Conservation (phyloP, 139 green algal genomes). For the Chlamydomonas incerta region DNA sequence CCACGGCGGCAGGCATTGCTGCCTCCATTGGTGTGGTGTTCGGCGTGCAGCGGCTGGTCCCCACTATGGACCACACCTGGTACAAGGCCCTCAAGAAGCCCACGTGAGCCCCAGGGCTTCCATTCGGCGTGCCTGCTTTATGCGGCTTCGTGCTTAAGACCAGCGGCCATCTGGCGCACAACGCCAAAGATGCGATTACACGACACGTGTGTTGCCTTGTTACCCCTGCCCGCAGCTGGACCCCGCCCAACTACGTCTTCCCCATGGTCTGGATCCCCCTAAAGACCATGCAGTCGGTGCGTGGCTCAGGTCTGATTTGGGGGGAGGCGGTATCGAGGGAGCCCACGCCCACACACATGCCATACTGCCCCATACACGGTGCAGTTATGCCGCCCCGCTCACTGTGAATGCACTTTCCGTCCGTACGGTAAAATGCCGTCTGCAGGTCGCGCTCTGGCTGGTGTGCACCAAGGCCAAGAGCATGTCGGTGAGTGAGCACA, state of each 20-base stretch:
- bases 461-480: constrained; percentile 54
- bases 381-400: no score
- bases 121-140: no score
- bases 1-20: neutral
- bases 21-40: neutral
- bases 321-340: no score
- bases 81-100: constrained; percentile 61
- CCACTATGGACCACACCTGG: constrained; percentile 20
- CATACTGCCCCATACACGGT: no score
- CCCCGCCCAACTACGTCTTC: constrained; percentile 74
- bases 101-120: constrained; percentile 14
- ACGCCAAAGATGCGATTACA: no score
- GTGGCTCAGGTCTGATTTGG: no score
- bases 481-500: no score
- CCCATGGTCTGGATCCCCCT: constrained; percentile 75
- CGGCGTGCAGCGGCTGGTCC: constrained; percentile 38
- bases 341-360: no score
- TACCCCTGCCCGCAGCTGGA: constrained; percentile 54
- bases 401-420: no score
- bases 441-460: constrained; percentile 60
- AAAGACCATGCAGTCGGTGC: constrained; percentile 72
- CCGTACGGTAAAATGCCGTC: no score
- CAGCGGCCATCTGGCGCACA: no score
- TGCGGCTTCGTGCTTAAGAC: no score
- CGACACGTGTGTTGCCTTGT: neutral